Conservation (phyloP, 2,329 filamentous ascomycete species). For the Pseudopyricularia cyperi region DNA sequence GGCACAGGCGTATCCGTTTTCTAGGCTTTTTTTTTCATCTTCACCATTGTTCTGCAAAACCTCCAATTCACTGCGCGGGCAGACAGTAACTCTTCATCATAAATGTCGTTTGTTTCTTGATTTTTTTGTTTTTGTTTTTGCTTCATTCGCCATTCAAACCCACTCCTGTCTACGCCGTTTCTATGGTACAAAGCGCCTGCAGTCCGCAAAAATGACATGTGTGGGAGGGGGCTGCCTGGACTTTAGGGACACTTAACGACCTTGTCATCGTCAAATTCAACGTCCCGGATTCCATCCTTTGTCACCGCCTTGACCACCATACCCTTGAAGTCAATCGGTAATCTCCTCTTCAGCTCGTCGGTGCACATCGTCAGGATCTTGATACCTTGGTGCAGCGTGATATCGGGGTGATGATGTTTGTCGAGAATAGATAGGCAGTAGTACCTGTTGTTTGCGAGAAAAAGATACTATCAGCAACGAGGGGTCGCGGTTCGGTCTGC, state of each 20-base stretch:
- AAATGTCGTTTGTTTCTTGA: neutral
- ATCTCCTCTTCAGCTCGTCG: slow-evolving; percentile 88
- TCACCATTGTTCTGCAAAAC: too few species aligned
- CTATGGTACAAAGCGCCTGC: slow-evolving; percentile 3
- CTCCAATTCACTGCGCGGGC: too few species aligned
- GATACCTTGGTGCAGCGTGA: slow-evolving; percentile 75
- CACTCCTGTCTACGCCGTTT: neutral
- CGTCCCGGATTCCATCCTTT: slow-evolving; percentile 79
- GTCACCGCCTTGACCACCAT: slow-evolving; percentile 89
- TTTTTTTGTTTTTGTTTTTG: too few species aligned
- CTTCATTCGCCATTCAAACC: neutral
- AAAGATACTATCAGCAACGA: neutral
- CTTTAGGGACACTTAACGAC: slow-evolving; percentile 47
- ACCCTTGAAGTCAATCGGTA: slow-evolving; percentile 98
- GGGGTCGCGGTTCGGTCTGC: too few species aligned
- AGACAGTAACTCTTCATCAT: neutral
- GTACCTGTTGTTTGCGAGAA: slow-evolving; percentile 44
- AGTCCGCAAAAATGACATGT: neutral
- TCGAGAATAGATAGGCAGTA: slow-evolving; percentile 96
- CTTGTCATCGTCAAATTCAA: slow-evolving; percentile 75
- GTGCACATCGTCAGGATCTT: slow-evolving; percentile 91
- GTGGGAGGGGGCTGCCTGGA: neutral
- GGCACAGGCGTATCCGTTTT: too few species aligned
- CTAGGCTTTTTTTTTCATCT: too few species aligned
- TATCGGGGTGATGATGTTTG: slow-evolving; percentile 96